Base-by-base conservation (phyloP, 306 rosid species). In the Chamaecrista fasciculata region DNA sequence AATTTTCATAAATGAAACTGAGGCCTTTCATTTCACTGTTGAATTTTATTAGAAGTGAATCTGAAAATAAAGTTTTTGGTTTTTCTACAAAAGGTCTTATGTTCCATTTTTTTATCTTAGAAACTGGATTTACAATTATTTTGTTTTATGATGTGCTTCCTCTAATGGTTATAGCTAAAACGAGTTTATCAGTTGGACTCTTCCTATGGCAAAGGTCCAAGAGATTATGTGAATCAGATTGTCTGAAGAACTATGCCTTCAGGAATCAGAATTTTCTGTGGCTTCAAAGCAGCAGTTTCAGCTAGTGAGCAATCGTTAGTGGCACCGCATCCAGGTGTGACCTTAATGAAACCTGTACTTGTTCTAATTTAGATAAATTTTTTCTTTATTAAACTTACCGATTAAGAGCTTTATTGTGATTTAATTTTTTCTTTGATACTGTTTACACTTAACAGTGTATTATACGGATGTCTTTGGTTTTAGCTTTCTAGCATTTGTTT, bases 311-410 rank as follows among this genome's bases (percentile, higher is more conserved):
- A 70, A 79, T 88, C 15, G 76, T 87, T 8, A 77, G 81, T 62
- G 86, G 90, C 68, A 72, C 81, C 0, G 36, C 4, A 80, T 80
- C 83, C 96, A 81, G 94, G 94, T 86, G 82, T 71, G 71, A 56
- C 39, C 72, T 50, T 58, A 50, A 34, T 1, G n/a, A 59, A 60
- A 25, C 73, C 26, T 69, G 19, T 55, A 39, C 34, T 19, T 63
- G 63, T 50, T 2, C 49, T 48, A n/a, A 29, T 31, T 51, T 34
- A 6, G 10, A 24, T 48, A 16, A 10, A 5, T 15, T 3, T 51
- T 31, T 52, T 73, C 15, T 8, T 31, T 55, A n/a, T 60, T 66
- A 11, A 44, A 31, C 53, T 20, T 21, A 14, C 18, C 24, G 52
- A 10, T 40, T 2, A 47, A 31, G 33, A 59, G 33, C 28, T 50